phyloP scores from a whole-genome alignment of 2,329 filamentous ascomycete species.

The Botrytis hyacinthi region DNA sequence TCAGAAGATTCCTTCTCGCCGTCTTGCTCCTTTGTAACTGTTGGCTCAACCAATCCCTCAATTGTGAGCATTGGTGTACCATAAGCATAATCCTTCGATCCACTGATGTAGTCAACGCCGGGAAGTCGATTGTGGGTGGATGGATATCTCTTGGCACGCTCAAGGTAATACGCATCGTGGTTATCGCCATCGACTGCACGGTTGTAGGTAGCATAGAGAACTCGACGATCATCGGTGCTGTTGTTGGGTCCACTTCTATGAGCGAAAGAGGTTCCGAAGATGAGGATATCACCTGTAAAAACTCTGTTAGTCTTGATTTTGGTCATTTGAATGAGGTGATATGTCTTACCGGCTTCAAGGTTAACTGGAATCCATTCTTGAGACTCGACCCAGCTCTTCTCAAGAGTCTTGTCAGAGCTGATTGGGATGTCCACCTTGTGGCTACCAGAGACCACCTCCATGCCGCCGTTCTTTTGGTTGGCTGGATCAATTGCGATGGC shows the following conservation, averaged over 20 bases:
- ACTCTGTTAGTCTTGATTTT: neutral
- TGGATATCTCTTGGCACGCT: conserved; percentile 43
- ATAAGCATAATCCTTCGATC: conserved; percentile 40
- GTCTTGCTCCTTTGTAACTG: neutral
- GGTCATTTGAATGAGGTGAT: neutral
- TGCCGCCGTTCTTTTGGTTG: conserved; percentile 38
- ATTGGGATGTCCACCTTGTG: conserved; percentile 41
- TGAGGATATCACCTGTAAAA: conserved; percentile 36
- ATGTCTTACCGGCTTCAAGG: conserved; percentile 36
- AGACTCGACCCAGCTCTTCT: conserved; percentile 35
- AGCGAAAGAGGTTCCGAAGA: conserved; percentile 40
- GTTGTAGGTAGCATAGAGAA: conserved; percentile 47
- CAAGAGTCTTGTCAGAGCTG: conserved; percentile 37
- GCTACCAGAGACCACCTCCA: conserved; percentile 40
- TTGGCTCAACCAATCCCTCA: conserved; percentile 21
- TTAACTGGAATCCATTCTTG: conserved; percentile 39
- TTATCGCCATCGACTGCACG: conserved; percentile 42
- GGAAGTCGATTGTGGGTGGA: conserved; percentile 42
- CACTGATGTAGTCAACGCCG: conserved; percentile 39
- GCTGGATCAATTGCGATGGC: conserved; percentile 40
- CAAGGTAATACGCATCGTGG: conserved; percentile 44
- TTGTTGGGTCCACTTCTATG: conserved; percentile 38
- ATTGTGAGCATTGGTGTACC: conserved; percentile 43
- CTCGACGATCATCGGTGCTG: conserved; percentile 40
- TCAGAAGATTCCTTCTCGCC: neutral